Evolutionary conservation across 257 asterid genomes (phyloP).

Genomic region (Henckelia pumila): DNA sequence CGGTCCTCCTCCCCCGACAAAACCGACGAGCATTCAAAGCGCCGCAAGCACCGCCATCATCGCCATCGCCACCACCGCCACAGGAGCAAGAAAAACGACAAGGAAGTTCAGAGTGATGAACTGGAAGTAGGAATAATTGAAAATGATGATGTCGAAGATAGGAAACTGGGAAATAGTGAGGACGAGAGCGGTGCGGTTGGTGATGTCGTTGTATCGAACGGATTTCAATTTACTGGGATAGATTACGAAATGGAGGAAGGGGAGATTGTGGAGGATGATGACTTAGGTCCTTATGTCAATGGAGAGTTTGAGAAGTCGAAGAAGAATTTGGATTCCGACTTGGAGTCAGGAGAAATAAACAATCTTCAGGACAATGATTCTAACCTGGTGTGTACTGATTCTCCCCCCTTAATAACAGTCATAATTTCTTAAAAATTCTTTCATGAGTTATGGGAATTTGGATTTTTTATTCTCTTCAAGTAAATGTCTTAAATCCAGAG

Average conservation of each 20-base stretch:
- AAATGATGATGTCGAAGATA: constrained; percentile 27
- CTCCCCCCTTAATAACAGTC: constrained; percentile 24
- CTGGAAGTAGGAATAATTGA: constrained; percentile 29
- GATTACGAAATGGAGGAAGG: constrained; percentile 99
- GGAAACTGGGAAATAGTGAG: constrained; percentile 27
- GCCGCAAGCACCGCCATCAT: constrained; percentile 85
- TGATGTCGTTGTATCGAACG: constrained; percentile 31
- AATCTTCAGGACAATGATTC: constrained; percentile 28
- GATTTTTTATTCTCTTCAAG: neutral
- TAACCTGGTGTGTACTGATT: constrained; percentile 70
- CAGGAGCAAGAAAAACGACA: constrained; percentile 48
- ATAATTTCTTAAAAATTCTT: neutral
- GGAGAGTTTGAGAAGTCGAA: constrained; percentile 30
- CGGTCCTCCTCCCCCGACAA: constrained; percentile 65
- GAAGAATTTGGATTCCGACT: constrained; percentile 41
- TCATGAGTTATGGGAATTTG: neutral
- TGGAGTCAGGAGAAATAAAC: constrained; percentile 47
- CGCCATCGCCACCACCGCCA: constrained; percentile 52
- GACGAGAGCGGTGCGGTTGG: constrained; percentile 34
- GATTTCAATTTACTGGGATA: constrained; percentile 39
- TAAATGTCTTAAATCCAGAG: neutral
- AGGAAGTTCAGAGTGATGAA: constrained; percentile 31
- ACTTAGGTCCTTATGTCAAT: constrained; percentile 21
- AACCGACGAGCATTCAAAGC: constrained; percentile 62
- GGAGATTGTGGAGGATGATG: constrained; percentile 80